A percentile compares a stretch with the other conserved stretches of the same genome.
Conservation (phyloP, 441 rosid genomes). For the Eutrema salsugineum region DNA sequence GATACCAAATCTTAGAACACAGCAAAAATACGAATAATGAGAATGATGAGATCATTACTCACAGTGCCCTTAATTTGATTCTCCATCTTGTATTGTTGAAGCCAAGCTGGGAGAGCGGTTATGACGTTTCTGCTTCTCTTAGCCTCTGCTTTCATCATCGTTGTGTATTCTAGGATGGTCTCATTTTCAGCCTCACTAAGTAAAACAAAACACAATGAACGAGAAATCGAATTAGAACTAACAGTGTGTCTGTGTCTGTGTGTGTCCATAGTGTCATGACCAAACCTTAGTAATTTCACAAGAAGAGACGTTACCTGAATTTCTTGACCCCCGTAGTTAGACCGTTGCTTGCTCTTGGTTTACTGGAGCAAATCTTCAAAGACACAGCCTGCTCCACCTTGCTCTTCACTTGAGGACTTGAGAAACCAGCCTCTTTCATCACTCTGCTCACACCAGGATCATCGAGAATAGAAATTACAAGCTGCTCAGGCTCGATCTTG, state of each 20-base stretch:
- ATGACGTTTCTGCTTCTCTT: conserved; percentile 20
- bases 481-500: conserved; percentile 59
- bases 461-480: conserved; percentile 56
- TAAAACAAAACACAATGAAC: not conserved
- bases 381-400: conserved; percentile 47
- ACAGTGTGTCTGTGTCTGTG: conserved; percentile 9
- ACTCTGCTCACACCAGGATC: conserved; percentile 71
- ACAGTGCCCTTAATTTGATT: conserved; percentile 14
- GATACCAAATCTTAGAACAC: not conserved
- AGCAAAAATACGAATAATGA: not conserved
- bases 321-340: conserved; percentile 18
- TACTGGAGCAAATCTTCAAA: conserved; percentile 34
- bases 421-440: conserved; percentile 67
- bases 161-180: conserved; percentile 31
- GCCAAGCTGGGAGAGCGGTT: conserved; percentile 50
- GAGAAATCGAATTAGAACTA: not conserved
- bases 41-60: not conserved
- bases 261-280: not conserved
- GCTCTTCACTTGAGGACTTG: conserved; percentile 56
- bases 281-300: not conserved
- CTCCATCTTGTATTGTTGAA: conserved; percentile 45
- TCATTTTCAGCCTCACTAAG: not conserved
- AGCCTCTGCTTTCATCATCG: conserved; percentile 32
- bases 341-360: conserved; percentile 31
- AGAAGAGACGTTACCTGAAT: conserved; percentile 26